A percentile compares a stretch with the other conserved stretches of the same genome.
These are phyloP conservation scores for Talaromyces trachyspermus DNA, from an alignment of 495 filamentous ascomycete species.

Conservation along the genomic window DNA sequence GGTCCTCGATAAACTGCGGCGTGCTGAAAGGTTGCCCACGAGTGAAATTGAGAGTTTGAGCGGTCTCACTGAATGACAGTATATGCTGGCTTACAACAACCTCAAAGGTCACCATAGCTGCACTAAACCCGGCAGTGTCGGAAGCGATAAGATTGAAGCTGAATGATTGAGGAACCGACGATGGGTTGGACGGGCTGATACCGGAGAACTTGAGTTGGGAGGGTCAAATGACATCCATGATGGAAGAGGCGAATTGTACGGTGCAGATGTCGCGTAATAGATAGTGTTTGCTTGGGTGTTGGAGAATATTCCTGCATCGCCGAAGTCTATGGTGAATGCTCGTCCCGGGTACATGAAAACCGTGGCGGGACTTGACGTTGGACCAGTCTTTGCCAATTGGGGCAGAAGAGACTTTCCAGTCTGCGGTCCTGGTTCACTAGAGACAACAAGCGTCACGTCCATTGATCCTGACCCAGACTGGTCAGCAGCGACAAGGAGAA, in stretches of 20 bases:
- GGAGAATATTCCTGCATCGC: constrained; percentile 36
- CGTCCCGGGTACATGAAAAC: constrained; percentile 39
- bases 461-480: constrained; percentile 46
- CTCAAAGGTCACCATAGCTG: constrained; percentile 55
- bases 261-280: constrained; percentile 69
- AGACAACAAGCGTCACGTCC: constrained; percentile 56
- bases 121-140: constrained; percentile 71
- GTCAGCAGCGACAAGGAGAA: constrained; percentile 58
- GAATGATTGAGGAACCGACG: constrained; percentile 63
- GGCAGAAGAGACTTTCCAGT: constrained; percentile 37
- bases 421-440: constrained; percentile 43
- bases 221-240: constrained; percentile 79
- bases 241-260: constrained; percentile 73
- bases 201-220: constrained; percentile 61
- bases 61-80: constrained; percentile 51
- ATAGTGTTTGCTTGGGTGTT: constrained; percentile 39
- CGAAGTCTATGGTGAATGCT: constrained; percentile 39
- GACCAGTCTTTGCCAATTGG: constrained; percentile 40
- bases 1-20: constrained; percentile 38
- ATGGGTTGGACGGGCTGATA: constrained; percentile 58
- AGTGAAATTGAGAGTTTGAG: constrained; percentile 53
- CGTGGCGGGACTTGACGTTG: constrained; percentile 37
- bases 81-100: constrained; percentile 64
- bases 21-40: constrained; percentile 48
- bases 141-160: constrained; percentile 70